Conservation (phyloP, 2,329 filamentous ascomycete species). For the Fusarium virguliforme region DNA sequence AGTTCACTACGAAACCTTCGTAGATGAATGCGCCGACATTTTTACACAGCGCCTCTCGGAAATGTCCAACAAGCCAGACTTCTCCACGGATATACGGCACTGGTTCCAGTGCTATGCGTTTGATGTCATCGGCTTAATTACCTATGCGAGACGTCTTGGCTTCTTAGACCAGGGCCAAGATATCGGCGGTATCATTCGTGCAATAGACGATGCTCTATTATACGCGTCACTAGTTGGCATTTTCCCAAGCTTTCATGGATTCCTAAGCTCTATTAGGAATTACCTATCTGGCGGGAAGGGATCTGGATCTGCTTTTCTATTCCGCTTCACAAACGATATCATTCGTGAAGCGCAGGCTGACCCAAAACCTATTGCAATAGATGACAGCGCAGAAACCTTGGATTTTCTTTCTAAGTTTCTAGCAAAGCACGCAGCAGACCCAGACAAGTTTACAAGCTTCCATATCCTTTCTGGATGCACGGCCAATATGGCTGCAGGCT, state of each 20-base stretch:
- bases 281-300: constrained; percentile 32
- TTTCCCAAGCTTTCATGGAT: constrained; percentile 33
- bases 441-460: constrained; percentile 23
- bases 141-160: constrained; percentile 54
- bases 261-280: constrained; percentile 37
- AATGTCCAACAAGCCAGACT: constrained; percentile 30
- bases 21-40: constrained; percentile 52
- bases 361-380: constrained; percentile 12
- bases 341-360: constrained; percentile 26
- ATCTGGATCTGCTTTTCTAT: constrained; percentile 21
- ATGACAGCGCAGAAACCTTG: constrained; percentile 9
- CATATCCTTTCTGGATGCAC: constrained; percentile 26
- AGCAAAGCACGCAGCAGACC: constrained; percentile 21
- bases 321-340: constrained; percentile 26
- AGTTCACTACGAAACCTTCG: constrained; percentile 54
- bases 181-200: constrained; percentile 47
- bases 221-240: constrained; percentile 50
- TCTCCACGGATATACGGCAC: constrained; percentile 50
- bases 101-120: constrained; percentile 59
- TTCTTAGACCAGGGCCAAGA: constrained; percentile 57
- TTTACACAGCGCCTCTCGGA: constrained; percentile 51
- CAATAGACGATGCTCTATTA: constrained; percentile 43
- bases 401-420: constrained; percentile 31
- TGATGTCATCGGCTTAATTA: constrained; percentile 58
- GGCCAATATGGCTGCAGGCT: constrained; percentile 31